These are phyloP conservation scores for Blastobotrys malaysiensis DNA, from an alignment of 1,139 yeast genomes.

Conservation along the genomic window DNA sequence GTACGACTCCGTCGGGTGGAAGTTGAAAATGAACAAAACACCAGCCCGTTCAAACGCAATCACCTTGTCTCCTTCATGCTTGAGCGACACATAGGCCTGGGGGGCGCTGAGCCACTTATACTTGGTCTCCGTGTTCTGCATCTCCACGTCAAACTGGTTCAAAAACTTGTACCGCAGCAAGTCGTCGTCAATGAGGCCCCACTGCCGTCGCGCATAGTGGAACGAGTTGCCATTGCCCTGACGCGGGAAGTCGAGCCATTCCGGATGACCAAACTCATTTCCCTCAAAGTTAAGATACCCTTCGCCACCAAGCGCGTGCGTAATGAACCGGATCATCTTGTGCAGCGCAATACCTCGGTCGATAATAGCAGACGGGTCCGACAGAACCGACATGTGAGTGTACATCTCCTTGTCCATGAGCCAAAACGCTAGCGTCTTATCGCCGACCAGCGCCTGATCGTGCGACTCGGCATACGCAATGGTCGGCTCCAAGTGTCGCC, in stretches of 20 bases:
- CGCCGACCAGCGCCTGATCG: constrained; percentile 97
- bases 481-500: constrained; percentile 85
- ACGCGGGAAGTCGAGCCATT: constrained; percentile 97
- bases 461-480: constrained; percentile 94
- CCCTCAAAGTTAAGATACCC: constrained; percentile 96
- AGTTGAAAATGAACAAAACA: constrained; percentile 76
- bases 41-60: constrained; percentile 87
- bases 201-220: constrained; percentile 93
- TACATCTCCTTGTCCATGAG: constrained; percentile 98
- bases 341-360: constrained; percentile 90
- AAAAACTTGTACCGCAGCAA: constrained; percentile 72
- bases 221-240: constrained; percentile 82
- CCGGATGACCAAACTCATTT: constrained; percentile 98
- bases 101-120: constrained; percentile 70
- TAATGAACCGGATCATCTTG: constrained; percentile 79
- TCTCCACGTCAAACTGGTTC: constrained; percentile 72
- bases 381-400: constrained; percentile 80
- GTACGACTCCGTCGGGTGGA: constrained; percentile 78
- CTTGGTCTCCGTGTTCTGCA: constrained; percentile 69
- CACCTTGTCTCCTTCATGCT: constrained; percentile 83
- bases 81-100: constrained; percentile 82
- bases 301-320: constrained; percentile 91
- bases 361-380: constrained; percentile 68
- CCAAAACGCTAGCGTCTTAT: constrained; percentile 95
- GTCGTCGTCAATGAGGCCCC: constrained; percentile 75